Conservation (phyloP, 2,329 filamentous ascomycete species). For the Aschersonia sp. region DNA sequence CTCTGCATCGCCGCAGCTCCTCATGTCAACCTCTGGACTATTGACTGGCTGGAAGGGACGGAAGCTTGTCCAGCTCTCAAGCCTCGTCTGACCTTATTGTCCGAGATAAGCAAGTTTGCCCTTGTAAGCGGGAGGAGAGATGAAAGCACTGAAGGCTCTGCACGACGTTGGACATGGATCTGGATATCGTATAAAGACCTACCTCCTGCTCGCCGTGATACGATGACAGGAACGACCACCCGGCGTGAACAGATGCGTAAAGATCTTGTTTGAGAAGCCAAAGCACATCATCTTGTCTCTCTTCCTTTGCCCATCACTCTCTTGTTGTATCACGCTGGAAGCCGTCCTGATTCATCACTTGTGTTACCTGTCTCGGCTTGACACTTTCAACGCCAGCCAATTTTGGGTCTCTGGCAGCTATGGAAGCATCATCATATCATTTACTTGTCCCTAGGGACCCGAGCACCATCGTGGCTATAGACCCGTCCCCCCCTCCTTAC, state of each 20-base stretch:
- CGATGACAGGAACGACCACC: not conserved
- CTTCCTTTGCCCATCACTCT: not conserved
- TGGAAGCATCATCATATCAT: not conserved
- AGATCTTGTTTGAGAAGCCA: not conserved
- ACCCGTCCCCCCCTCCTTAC: conserved; percentile 7
- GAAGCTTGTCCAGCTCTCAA: not conserved
- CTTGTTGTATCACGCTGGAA: no score
- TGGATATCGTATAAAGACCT: not conserved
- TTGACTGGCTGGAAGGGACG: not conserved
- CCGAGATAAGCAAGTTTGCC: not conserved
- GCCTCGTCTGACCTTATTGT: not conserved
- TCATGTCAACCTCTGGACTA: not conserved
- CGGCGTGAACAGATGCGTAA: not conserved
- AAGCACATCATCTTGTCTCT: not conserved
- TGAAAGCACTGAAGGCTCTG: not conserved
- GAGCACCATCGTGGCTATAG: conserved; percentile 1
- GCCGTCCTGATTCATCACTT: no score
- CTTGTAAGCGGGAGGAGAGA: not conserved
- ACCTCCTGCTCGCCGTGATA: not conserved
- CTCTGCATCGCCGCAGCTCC: not conserved
- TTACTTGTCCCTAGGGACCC: not conserved
- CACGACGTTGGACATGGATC: not conserved
- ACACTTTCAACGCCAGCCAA: not conserved
- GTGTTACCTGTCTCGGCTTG: no score
- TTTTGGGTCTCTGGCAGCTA: not conserved